phyloP scores from a whole-genome alignment of 1,284 basidiomycete genomes.

The Microbotryum silenes-acaulis region DNA sequence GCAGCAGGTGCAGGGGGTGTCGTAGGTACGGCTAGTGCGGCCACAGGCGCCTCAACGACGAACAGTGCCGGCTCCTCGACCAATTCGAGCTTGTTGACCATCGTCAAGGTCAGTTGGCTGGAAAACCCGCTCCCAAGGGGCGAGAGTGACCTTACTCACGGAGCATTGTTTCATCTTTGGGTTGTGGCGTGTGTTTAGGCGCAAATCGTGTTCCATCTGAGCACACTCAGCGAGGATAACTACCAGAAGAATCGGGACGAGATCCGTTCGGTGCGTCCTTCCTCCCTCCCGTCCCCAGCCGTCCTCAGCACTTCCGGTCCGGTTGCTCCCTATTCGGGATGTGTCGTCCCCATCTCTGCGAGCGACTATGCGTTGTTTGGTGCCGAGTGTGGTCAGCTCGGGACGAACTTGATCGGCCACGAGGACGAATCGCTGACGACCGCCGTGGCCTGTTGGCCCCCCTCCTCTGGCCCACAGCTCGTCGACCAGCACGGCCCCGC shows the following conservation, averaged over 20 bases:
- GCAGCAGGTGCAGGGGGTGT: no score
- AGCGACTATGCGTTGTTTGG: not conserved
- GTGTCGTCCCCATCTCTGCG: not conserved
- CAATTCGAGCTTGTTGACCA: conserved; percentile 1
- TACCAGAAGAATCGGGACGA: conserved; percentile 84
- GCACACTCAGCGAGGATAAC: conserved; percentile 87
- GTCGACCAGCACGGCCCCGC: conserved; percentile 90
- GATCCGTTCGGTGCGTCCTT: conserved; percentile 69
- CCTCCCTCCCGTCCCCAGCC: not conserved
- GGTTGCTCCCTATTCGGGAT: not conserved
- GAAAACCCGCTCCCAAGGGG: no score
- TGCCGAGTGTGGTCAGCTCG: not conserved
- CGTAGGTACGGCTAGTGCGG: no score
- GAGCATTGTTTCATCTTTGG: not conserved
- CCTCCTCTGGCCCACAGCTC: conserved; percentile 51
- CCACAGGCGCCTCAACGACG: no score
- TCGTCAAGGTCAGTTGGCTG: not conserved
- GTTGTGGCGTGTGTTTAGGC: conserved; percentile 35
- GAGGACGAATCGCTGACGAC: not conserved
- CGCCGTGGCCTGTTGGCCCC: not conserved
- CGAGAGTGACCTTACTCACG: not conserved
- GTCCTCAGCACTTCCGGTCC: not conserved
- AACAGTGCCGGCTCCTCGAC: not conserved
- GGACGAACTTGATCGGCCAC: not conserved
- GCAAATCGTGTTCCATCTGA: conserved; percentile 81